Percentiles rank a stretch among this genome's conserved stretches.
These are phyloP conservation scores for Citrus cavaleriei DNA, from an alignment of 345 rosid species.

Conservation along the genomic window DNA sequence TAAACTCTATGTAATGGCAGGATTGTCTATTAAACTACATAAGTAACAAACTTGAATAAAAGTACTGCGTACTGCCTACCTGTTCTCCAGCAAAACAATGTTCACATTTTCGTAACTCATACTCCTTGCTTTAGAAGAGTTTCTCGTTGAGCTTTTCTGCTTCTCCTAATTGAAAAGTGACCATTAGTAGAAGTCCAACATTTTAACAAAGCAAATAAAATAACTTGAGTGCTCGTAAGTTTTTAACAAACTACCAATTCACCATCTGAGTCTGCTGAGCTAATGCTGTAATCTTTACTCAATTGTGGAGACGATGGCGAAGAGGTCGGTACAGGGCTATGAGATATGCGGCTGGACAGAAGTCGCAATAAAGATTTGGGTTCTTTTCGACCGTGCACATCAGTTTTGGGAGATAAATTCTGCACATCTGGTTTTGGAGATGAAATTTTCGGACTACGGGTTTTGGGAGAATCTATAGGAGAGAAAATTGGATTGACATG, in stretches of 20 bases:
- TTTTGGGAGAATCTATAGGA: conserved; percentile 37
- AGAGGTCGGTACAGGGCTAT: conserved; percentile 19
- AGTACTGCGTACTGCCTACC: conserved; percentile 16
- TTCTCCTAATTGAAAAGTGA: conserved; percentile 21
- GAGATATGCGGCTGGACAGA: conserved; percentile 27
- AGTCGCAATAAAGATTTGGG: conserved; percentile 24
- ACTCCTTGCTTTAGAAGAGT: conserved; percentile 14
- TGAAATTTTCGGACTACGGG: conserved; percentile 25
- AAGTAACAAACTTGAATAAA: neutral
- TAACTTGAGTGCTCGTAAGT: neutral
- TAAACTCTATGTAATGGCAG: neutral
- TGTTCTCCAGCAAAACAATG: conserved; percentile 25
- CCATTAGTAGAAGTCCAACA: conserved; percentile 8
- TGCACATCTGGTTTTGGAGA: conserved; percentile 29
- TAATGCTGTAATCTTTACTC: conserved; percentile 25
- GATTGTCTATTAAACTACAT: neutral
- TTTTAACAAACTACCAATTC: conserved; percentile 25
- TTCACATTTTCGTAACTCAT: conserved; percentile 30
- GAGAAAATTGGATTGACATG: conserved; percentile 17
- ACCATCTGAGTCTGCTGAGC: conserved; percentile 40
- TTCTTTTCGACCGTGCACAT: conserved; percentile 22
- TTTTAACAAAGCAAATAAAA: conserved; percentile 8
- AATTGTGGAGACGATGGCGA: conserved; percentile 31
- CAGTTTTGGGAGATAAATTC: conserved; percentile 27
- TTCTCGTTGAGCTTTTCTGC: conserved; percentile 21